A percentile compares a stretch with the other conserved stretches of the same genome.
phyloP scores from a whole-genome alignment of 2,329 filamentous ascomycete genomes.

The Chrysoporthe austroafricana region DNA sequence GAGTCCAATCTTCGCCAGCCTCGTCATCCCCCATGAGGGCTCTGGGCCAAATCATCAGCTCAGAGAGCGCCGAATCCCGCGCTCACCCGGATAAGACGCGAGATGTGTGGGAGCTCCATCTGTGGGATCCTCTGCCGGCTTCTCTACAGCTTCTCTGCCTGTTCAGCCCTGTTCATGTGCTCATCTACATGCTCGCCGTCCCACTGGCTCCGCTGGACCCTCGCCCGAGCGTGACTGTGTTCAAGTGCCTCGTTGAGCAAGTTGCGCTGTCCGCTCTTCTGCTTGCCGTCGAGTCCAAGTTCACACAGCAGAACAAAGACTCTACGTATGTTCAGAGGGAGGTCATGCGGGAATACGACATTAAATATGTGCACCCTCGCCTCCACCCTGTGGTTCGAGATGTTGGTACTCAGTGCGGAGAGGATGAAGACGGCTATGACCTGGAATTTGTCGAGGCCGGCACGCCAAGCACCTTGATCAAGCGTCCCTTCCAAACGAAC shows the following conservation, averaged over 20 bases:
- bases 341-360: slow-evolving; percentile 93
- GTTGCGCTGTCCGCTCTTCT: slow-evolving; percentile 77
- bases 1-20: slow-evolving; percentile 81
- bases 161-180: slow-evolving; percentile 91
- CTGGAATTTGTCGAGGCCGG: slow-evolving; percentile 52
- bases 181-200: slow-evolving; percentile 87
- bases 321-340: slow-evolving; percentile 83
- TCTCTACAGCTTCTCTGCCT: slow-evolving; percentile 82
- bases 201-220: slow-evolving; percentile 77
- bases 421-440: slow-evolving; percentile 47
- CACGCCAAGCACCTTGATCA: slow-evolving; percentile 65
- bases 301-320: slow-evolving; percentile 85
- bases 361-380: slow-evolving; percentile 89
- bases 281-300: slow-evolving; percentile 71
- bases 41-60: slow-evolving; percentile 68
- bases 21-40: slow-evolving; percentile 79
- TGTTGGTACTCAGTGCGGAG: slow-evolving; percentile 79
- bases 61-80: slow-evolving; percentile 76
- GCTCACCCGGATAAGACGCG: slow-evolving; percentile 80
- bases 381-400: slow-evolving; percentile 78
- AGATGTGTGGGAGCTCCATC: slow-evolving; percentile 92
- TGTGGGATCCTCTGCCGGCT: slow-evolving; percentile 92
- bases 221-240: slow-evolving; percentile 81
- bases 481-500: slow-evolving; percentile 77
- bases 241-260: slow-evolving; percentile 80